These are phyloP conservation scores for Logfia minima DNA, from an alignment of 129 eudicot genomes.

Conservation along the genomic window DNA sequence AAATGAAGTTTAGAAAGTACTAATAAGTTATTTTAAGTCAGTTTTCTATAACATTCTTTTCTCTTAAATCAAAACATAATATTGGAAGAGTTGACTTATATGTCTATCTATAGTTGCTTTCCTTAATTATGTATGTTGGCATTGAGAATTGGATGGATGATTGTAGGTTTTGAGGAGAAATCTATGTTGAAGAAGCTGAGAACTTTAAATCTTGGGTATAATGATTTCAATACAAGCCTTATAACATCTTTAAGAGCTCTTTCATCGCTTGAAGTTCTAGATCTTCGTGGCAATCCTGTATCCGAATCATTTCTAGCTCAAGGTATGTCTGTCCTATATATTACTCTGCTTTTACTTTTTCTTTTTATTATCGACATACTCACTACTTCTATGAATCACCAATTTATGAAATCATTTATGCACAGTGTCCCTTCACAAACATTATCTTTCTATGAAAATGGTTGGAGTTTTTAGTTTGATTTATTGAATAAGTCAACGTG, in stretches of 20 bases:
- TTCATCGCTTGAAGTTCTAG: background rate
- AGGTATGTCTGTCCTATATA: constrained; percentile 1
- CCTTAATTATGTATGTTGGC: too few species aligned
- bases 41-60: too few species aligned
- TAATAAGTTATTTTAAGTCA: too few species aligned
- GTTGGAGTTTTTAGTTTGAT: too few species aligned
- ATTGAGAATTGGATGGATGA: background rate
- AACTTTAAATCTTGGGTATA: background rate
- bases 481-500: background rate
- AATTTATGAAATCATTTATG: background rate
- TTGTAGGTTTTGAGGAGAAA: constrained; percentile 8
- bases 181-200: constrained; percentile 13
- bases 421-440: too few species aligned
- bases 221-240: constrained; percentile 12
- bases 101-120: too few species aligned
- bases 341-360: background rate
- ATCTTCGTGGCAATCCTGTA: background rate
- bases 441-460: too few species aligned
- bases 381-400: too few species aligned
- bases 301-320: constrained; percentile 13
- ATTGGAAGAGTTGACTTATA: too few species aligned
- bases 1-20: too few species aligned
- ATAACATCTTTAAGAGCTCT: constrained; percentile 9
- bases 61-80: too few species aligned
- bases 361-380: too few species aligned